These are phyloP conservation scores for Diplodia mutila DNA, from an alignment of 2,329 filamentous ascomycete species.

Conservation along the genomic window DNA sequence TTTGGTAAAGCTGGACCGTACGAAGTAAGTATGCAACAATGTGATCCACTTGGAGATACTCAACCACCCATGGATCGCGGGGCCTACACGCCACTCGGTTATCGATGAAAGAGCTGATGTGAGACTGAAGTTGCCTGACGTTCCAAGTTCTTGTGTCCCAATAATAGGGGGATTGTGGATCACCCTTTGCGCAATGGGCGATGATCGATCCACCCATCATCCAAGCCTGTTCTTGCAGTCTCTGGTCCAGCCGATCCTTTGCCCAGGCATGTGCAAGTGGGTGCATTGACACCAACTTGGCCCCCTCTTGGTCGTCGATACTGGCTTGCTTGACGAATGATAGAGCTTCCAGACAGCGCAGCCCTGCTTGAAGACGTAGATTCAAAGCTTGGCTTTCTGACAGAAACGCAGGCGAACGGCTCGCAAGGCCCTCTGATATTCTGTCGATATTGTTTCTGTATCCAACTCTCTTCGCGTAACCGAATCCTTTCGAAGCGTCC, in stretches of 20 bases:
- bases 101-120: neutral
- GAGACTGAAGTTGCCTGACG: neutral
- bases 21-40: neutral
- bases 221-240: slow-evolving; percentile 32
- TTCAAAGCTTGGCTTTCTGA: neutral
- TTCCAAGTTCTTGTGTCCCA: neutral
- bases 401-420: neutral
- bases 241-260: slow-evolving; percentile 33
- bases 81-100: neutral
- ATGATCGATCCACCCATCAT: slow-evolving; percentile 26
- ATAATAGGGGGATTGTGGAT: neutral
- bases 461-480: neutral
- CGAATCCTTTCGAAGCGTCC: slow-evolving; percentile 28
- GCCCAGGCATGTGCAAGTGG: slow-evolving; percentile 44
- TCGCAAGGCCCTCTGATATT: neutral
- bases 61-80: neutral
- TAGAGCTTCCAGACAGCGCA: neutral
- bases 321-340: neutral
- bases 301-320: slow-evolving; percentile 15
- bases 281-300: slow-evolving; percentile 35
- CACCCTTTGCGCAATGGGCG: neutral
- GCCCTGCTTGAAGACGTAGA: neutral
- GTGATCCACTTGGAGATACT: neutral
- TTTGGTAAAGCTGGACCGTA: neutral
- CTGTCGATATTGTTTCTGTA: neutral